Base-by-base conservation (phyloP, 768 basidiomycete species). In the button mushroom (Agaricus bisporus) region DNA sequence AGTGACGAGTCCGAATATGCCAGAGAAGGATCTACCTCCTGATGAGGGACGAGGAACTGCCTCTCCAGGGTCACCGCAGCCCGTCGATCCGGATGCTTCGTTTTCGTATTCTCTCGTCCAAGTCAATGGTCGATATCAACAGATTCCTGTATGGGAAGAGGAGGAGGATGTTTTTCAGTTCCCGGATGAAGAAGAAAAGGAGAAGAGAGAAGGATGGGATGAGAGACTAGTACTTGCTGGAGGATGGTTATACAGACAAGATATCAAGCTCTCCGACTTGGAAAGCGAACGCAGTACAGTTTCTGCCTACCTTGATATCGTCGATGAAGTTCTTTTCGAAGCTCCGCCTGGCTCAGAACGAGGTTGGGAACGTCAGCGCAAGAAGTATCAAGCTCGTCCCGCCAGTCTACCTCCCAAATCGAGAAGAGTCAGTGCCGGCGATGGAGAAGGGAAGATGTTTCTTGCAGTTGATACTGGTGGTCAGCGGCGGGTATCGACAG, bases 131-230 rank as follows among this genome's bases (percentile, higher is more conserved):
- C 74, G 79, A 26, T 68, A 73, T 37, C 80, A 82, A 59, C 76
- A 74, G 15, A 75, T 93, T 7, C 86, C 87, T 0, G 88, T 93
- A 1, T 92, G 91, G 91, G 86, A 88, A 57, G 86, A 89, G 56
- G 85, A 86, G 48, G 75, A 81, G 12, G 78, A 77, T 35, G 64
- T 71, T n/a, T 63, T 69, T 11, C 65, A 72, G 4, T 73, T 72
- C 17, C 73, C 72, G 29, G 68, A 76, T 41, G 75, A 73, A 56
- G 54, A 53, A 32, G 49, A 41, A 18, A 78, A 79, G 56, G 79
- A 82, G 61, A 85, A 83, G 65, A 75, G 77, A 38, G 86, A 88
- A 57, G 71, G 75, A 15, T 93, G 91, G 91, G 91, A 92, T 61
- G 86, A 91, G 62, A 74, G 82, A 35, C 76, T 93, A 10, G 83